These are phyloP conservation scores for Leptographium procerum DNA, from an alignment of 2,329 filamentous ascomycete genomes.

Conservation along the genomic window DNA sequence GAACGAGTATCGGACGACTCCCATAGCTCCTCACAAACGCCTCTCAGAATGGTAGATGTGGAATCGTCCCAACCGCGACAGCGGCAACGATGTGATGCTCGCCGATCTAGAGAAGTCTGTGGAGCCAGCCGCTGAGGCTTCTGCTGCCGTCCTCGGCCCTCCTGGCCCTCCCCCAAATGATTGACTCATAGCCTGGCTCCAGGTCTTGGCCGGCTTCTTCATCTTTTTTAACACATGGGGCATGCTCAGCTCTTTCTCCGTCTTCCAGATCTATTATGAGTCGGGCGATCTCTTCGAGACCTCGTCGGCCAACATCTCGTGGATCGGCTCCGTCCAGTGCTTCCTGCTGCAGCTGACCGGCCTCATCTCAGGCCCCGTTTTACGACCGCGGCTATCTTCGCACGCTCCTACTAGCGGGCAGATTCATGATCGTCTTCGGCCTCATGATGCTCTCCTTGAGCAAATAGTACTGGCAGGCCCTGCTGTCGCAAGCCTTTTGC, in stretches of 20 bases:
- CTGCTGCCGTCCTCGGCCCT: no score
- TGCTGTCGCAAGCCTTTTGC: slow-evolving; percentile 30
- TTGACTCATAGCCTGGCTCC: slow-evolving; percentile 3
- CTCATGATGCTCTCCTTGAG: slow-evolving; percentile 30
- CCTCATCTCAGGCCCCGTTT: slow-evolving; percentile 31
- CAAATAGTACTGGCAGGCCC: slow-evolving; percentile 27
- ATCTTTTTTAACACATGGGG: slow-evolving; percentile 46
- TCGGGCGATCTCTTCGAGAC: slow-evolving; percentile 18
- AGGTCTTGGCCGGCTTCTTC: slow-evolving; percentile 22
- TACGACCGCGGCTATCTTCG: slow-evolving; percentile 34
- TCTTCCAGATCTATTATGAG: slow-evolving; percentile 45
- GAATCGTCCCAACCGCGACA: no score
- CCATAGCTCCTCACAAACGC: no score
- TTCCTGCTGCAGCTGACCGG: slow-evolving; percentile 32
- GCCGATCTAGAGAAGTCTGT: no score
- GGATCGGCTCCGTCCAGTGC: slow-evolving; percentile 35
- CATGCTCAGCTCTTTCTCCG: slow-evolving; percentile 32
- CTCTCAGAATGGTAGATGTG: no score
- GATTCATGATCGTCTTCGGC: slow-evolving; percentile 31
- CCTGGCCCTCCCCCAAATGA: neutral
- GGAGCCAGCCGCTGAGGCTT: no score
- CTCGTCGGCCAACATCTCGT: slow-evolving; percentile 25
- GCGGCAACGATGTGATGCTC: no score
- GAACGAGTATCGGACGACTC: no score
- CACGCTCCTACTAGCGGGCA: slow-evolving; percentile 28